Percentiles rank a stretch among this genome's conserved stretches.
Conservation (phyloP, 2,329 filamentous ascomycete genomes). For the Aspergillus caelatus region DNA sequence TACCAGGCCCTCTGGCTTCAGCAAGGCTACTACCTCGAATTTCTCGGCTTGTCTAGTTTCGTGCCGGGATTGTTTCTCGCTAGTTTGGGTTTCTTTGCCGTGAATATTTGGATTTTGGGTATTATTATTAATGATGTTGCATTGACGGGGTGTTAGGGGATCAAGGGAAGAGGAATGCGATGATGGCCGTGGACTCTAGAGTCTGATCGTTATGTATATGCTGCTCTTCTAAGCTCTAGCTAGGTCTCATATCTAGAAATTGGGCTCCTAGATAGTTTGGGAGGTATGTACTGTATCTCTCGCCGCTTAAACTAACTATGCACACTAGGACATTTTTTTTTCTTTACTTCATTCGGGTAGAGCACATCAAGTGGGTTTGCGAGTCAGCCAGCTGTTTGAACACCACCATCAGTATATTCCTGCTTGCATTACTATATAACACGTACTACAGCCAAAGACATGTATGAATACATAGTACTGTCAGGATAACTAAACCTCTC, state of each 20-base stretch:
- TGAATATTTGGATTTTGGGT: slow-evolving; percentile 86
- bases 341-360: too few species aligned
- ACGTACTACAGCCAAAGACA: too few species aligned
- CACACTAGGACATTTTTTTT: too few species aligned
- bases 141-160: background rate
- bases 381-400: too few species aligned
- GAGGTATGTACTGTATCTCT: too few species aligned
- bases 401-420: too few species aligned
- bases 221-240: background rate
- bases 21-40: slow-evolving; percentile 75
- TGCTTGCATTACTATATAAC: too few species aligned
- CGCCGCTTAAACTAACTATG: too few species aligned
- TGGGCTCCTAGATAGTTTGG: too few species aligned
- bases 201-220: background rate
- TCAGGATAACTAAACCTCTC: too few species aligned
- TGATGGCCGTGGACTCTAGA: background rate
- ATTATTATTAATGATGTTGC: slow-evolving; percentile 72
- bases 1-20: slow-evolving; percentile 68
- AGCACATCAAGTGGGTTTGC: too few species aligned
- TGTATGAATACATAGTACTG: too few species aligned
- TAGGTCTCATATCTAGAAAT: background rate
- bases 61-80: slow-evolving; percentile 79
- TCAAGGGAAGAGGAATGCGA: background rate
- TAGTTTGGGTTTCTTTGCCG: slow-evolving; percentile 75
- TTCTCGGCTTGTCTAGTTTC: slow-evolving; percentile 80